Percentiles rank a stretch among this genome's conserved stretches.
These are phyloP conservation scores for Citrus sp. DNA, from an alignment of 345 rosid genomes.

Conservation along the genomic window DNA sequence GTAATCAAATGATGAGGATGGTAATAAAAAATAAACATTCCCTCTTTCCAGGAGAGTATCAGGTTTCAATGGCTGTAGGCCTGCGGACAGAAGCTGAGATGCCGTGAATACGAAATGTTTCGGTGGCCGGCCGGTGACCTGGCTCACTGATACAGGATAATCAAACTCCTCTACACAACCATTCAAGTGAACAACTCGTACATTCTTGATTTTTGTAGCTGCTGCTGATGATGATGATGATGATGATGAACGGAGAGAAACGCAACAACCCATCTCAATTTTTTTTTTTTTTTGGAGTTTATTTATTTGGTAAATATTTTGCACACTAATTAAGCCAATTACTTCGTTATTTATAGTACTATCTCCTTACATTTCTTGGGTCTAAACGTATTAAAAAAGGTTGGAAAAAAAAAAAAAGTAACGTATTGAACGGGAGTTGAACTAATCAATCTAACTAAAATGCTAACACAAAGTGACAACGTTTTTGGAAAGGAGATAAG, in stretches of 20 bases:
- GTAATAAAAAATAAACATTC: constrained; percentile 42
- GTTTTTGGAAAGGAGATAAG: not conserved
- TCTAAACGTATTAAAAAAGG: too few relatives aligned
- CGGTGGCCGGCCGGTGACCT: constrained; percentile 26
- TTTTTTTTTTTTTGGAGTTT: too few relatives aligned
- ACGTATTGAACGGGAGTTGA: not conserved
- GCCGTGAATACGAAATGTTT: constrained; percentile 39
- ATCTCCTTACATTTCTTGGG: not conserved
- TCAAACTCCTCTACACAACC: constrained; percentile 39
- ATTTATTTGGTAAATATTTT: not conserved
- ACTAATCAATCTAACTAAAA: not conserved
- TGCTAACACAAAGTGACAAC: not conserved
- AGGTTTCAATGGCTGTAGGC: constrained; percentile 25
- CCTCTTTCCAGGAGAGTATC: constrained; percentile 33
- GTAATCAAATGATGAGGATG: constrained; percentile 27
- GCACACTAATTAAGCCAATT: not conserved
- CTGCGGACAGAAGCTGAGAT: constrained; percentile 30
- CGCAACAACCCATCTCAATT: constrained; percentile 30
- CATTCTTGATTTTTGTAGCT: not conserved
- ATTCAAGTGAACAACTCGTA: constrained; percentile 44
- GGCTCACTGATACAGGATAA: constrained; percentile 31
- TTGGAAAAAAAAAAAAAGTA: too few relatives aligned
- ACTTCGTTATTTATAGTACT: not conserved
- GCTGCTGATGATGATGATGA: not conserved
- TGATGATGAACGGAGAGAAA: constrained; percentile 17